Evolutionary conservation across 495 filamentous ascomycete species (phyloP).

Genomic region (Penicillium soppii): DNA sequence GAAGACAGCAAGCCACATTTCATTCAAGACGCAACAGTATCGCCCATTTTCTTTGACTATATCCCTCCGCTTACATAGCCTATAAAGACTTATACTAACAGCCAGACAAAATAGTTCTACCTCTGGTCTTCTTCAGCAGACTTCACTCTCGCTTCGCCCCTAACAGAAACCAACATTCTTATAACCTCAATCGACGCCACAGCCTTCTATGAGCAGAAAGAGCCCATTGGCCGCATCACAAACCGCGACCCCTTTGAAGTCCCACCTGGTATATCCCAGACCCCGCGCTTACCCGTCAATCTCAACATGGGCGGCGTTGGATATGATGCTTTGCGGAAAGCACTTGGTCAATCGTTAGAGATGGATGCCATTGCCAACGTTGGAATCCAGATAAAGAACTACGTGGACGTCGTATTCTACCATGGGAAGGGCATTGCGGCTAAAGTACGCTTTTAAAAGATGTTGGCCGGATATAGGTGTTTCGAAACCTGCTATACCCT

Average conservation of each 20-base stretch:
- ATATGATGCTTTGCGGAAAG: conserved; percentile 74
- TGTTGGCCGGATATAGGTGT: too few relatives aligned
- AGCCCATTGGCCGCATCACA: conserved; percentile 71
- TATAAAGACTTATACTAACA: background rate
- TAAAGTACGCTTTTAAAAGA: conserved; percentile 38
- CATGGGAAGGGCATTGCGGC: conserved; percentile 73
- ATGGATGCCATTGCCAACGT: conserved; percentile 76
- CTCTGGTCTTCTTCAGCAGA: conserved; percentile 81
- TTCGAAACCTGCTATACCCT: background rate
- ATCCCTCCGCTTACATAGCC: conserved; percentile 8
- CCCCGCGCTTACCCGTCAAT: conserved; percentile 76
- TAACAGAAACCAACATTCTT: conserved; percentile 66
- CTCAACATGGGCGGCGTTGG: conserved; percentile 76
- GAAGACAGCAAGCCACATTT: conserved; percentile 58
- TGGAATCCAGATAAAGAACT: conserved; percentile 67
- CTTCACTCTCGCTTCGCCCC: conserved; percentile 80
- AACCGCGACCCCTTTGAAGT: conserved; percentile 74
- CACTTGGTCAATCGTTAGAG: conserved; percentile 79
- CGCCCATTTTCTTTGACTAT: conserved; percentile 23
- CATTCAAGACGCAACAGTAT: conserved; percentile 80
- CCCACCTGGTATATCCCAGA: conserved; percentile 66
- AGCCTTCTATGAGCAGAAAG: conserved; percentile 77
- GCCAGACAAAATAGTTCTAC: conserved; percentile 55
- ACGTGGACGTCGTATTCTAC: conserved; percentile 68
- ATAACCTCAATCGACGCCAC: conserved; percentile 80